Conservation (phyloP, 2,329 filamentous ascomycete species). For the Ceratocystis lukuohia region DNA sequence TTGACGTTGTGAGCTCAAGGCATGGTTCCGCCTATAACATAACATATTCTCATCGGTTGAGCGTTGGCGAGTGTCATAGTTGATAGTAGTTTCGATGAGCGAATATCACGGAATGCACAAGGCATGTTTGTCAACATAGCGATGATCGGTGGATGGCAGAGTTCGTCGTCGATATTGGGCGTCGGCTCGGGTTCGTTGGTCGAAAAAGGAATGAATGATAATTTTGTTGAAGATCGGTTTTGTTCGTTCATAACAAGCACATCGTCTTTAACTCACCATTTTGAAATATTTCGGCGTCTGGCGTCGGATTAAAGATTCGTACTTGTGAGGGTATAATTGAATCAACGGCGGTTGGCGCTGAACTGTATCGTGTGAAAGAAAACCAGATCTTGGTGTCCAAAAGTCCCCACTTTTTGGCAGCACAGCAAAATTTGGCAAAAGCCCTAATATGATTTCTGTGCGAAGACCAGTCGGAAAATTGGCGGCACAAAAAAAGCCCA, state of each 20-base stretch:
- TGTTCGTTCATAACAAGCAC: constrained; percentile 7
- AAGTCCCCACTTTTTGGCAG: constrained; percentile 17
- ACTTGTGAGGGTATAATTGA: constrained; percentile 18
- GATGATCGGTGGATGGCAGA: not conserved
- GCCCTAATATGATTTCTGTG: constrained; percentile 19
- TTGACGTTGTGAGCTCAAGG: not conserved
- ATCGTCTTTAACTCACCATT: constrained; percentile 18
- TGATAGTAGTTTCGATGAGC: not conserved
- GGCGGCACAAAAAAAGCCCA: constrained; percentile 9
- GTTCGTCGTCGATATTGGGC: constrained; percentile 11
- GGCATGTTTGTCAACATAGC: not conserved
- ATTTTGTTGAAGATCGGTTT: constrained; percentile 3
- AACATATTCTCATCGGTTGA: not conserved
- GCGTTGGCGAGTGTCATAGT: not conserved
- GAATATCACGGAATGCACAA: not conserved
- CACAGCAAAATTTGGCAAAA: constrained; percentile 18
- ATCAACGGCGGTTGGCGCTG: constrained; percentile 19
- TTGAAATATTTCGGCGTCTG: constrained; percentile 20
- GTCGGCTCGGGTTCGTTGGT: not conserved
- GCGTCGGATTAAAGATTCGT: constrained; percentile 19
- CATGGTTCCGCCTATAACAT: constrained; percentile 10
- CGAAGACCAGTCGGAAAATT: constrained; percentile 14
- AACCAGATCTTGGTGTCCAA: constrained; percentile 18
- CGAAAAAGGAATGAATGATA: not conserved
- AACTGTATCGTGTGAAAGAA: constrained; percentile 19